Evolutionary conservation across 2,329 filamentous ascomycete species (phyloP), one percentile per base, ranked within the genome.

Genomic region (Pseudogymnoascus sp.): DNA sequence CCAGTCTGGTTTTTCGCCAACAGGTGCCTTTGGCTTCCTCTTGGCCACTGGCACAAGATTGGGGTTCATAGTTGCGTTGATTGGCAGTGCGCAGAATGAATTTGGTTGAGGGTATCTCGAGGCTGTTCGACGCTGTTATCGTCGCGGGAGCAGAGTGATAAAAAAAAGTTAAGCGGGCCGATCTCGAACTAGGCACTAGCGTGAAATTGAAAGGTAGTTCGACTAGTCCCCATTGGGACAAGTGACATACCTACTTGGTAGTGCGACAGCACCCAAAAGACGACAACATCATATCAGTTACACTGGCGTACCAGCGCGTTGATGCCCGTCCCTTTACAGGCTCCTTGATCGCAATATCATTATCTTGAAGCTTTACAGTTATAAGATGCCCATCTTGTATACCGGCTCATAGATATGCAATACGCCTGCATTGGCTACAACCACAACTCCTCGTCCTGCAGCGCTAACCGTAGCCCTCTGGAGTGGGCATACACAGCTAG

Each of bases 1-100:
- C 71, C 71, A 73, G 59, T 68, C 67, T 63, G 72, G 69, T 55
- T 70, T 65, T 59, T 69, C 33, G 29, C 59, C 40, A 4, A 45
- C 59, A 60, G 36, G 67, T 62, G 58, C 63, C 64, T 45, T 33
- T 52, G 29, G 63, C 63, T 67, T 72, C 27, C 70, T 65, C 66
- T 72, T 71, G 31, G 70, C 70, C 52, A 73, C 61, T 64, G 71
- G 71, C 60, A 69, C 66, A 63, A 68, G 65, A 40, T 73, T 73
- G 13, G 72, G 67, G 65, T 73, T 62, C 58, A 59, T 59, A 39
- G 21, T 59, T 39, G 58, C 58, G 58, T 27, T 59, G 29, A 55
- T 55, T 35, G 48, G 29, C 48, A 55, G 48, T 55, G 35, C 48
- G n/a, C 29, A 55, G 29, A 33, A 18, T 21, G 48, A 55, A 55